Conservation (phyloP, 2,329 filamentous ascomycete species). For the Arthroderma uncinatum region DNA sequence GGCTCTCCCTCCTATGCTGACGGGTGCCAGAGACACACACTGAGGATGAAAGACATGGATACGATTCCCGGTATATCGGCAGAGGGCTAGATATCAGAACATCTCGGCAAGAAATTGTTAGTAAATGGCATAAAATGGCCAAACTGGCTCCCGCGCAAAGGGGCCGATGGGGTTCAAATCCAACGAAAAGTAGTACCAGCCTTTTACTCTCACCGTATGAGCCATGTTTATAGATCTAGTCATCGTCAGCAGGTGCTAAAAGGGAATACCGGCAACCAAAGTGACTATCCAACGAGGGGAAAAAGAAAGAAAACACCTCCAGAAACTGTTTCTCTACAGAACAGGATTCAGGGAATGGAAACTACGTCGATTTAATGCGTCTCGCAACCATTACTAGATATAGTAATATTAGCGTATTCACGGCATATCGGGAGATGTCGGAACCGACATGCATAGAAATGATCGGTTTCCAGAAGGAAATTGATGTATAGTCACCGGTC, state of each 20-base stretch:
- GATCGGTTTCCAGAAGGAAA: background rate
- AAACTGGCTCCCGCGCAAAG: background rate
- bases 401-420: constrained; percentile 1
- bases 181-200: background rate
- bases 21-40: background rate
- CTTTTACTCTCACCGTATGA: background rate
- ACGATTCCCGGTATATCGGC: background rate
- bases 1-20: background rate
- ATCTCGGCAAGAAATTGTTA: background rate
- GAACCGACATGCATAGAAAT: background rate
- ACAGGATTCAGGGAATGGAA: background rate
- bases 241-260: background rate
- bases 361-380: background rate
- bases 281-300: background rate
- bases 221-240: background rate
- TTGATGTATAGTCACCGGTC: background rate
- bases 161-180: background rate
- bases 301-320: background rate
- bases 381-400: constrained; percentile 1
- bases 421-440: constrained; percentile 1
- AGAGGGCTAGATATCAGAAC: background rate
- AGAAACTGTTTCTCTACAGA: background rate
- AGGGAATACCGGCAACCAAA: background rate
- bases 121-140: background rate
- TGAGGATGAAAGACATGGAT: background rate